Evolutionary conservation across 1,284 basidiomycete genomes (phyloP), one percentile per base, ranked within the genome.

Genomic region (Cronartium quercuum): DNA sequence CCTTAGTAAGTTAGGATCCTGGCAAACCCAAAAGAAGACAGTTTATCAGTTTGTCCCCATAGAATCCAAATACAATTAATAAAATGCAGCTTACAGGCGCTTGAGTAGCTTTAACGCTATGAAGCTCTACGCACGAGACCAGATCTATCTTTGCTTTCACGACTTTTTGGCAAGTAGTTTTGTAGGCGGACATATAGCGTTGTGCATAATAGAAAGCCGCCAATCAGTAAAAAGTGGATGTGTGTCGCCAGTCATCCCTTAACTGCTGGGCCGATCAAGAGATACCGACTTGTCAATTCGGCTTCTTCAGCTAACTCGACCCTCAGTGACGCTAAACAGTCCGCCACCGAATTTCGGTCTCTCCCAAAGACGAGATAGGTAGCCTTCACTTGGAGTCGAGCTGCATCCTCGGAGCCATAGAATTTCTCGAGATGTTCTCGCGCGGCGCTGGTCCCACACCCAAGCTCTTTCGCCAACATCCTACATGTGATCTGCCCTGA

Each of bases 51-150:
- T 44, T 35, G 3, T n/a, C 35, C n/a, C 29, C 13, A 64, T 6
- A 5, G 13, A 38, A 2, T 38, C 21, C n/a, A 40, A 18, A 40
- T 44, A 18, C 15, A 2, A 41, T 21, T 29, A 41, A 10, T 29
- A 15, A n/a, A 38, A 38, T 35, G 55, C 9, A 9, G 21, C 60
- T 70, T 62, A 70, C 68, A 34, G 60, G 60, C 51, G 68, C 40
- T 64, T 70, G 68, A 35, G 68, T 70, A 24, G 60, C 68, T 37
- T 47, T 62, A 47, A 70, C 64, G 60, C 68, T 70, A 47, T 55
- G 21, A 34, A 70, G 60, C 44, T 70, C 58, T 5, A 70, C 60
- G 29, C 41, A 62, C 4, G 68, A 70, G n/a, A 70, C 60, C 21
- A 61, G 55, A 18, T 24, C 38, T 62, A 70, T 38, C 21, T 51